Base-by-base conservation (phyloP, 352 stramenopile genomes). In the Elongisporangium prolatum region DNA sequence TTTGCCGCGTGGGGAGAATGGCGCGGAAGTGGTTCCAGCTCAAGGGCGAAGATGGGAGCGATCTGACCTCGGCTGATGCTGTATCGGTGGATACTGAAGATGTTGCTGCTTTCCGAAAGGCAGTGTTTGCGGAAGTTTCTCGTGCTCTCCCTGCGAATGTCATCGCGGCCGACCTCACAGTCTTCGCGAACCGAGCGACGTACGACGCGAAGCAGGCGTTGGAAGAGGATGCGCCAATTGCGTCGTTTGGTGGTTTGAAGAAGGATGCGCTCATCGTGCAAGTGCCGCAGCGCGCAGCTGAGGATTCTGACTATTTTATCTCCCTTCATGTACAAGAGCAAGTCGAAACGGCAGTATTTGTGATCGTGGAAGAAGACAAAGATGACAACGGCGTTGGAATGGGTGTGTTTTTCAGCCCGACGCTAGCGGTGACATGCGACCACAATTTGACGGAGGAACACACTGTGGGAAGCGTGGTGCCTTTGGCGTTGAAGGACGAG, bases 401-500 rank as follows among this genome's bases (percentile, higher is more conserved):
- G 28, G 57, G 57, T 63, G 57, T 63, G n/a, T 58, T 63, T 52
- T 63, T 63, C 57, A 58, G 50, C 21, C 49, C 51, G 18, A 63
- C 50, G 18, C 50, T 63, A 0, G 57, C 51, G 18, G 57, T 58
- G 25, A 63, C 50, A 2, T 58, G 37, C 0, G 57, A 63, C 57
- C 49, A 52, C 57, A 63, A 62, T 50, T 60, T 66, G 28, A 63
- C 54, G 10, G 44, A 63, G 8, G n/a, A 63, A 49, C 16, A 69
- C 21, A 60, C 58, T 63, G 57, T 69, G 34, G 58, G 63, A 18
- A 66, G 58, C 13, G 22, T 21, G 63, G 58, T 66, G 53, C 7
- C 25, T 48, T 63, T 69, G 54, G 50, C 40, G 57, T 50, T 66
- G 50, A 63, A 62, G 51, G 50, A 69, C 17, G 63, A 60, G 37